A percentile compares a stretch with the other conserved stretches of the same genome.
Conservation (phyloP, 192 early-diverging fungal genomes). For the Umbelopsis sp. region DNA sequence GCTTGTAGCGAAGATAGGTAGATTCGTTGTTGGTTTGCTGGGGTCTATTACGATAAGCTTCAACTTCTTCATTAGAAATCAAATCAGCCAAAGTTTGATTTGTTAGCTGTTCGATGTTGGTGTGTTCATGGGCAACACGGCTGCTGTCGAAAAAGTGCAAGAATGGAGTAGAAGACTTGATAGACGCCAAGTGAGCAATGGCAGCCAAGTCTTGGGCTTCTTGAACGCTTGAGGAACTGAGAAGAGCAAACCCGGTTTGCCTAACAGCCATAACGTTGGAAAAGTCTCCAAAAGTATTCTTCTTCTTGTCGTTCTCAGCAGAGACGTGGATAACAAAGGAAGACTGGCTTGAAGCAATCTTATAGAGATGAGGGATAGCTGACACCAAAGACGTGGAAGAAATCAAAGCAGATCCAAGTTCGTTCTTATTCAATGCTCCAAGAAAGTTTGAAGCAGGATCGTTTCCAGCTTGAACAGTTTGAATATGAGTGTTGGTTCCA, state of each 20-base stretch:
- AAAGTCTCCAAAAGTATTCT: constrained; percentile 39
- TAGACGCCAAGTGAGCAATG: constrained; percentile 74
- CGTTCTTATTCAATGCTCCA: constrained; percentile 1
- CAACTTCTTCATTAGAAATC: constrained; percentile 47
- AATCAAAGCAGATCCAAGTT: constrained; percentile 30
- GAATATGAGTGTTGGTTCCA: constrained; percentile 26
- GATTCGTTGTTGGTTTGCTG: not conserved
- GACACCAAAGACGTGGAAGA: constrained; percentile 40
- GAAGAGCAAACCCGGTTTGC: constrained; percentile 75
- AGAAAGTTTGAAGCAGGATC: constrained; percentile 32
- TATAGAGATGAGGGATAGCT: constrained; percentile 60
- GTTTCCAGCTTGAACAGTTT: constrained; percentile 36
- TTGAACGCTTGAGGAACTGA: constrained; percentile 77
- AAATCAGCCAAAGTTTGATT: constrained; percentile 29
- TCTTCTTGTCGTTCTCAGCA: constrained; percentile 37
- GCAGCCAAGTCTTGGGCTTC: constrained; percentile 82
- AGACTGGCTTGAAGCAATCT: constrained; percentile 44
- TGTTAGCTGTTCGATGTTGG: constrained; percentile 37
- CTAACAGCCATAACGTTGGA: constrained; percentile 73
- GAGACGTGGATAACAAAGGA: constrained; percentile 59
- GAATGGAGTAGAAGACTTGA: constrained; percentile 56
- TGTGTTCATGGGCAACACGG: constrained; percentile 37
- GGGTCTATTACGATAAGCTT: constrained; percentile 26
- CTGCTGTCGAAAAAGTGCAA: constrained; percentile 64
- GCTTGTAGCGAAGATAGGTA: constrained; percentile 33